phyloP scores from a whole-genome alignment of 176 grass and related monocot genomes.

The Paspalum vaginatum region DNA sequence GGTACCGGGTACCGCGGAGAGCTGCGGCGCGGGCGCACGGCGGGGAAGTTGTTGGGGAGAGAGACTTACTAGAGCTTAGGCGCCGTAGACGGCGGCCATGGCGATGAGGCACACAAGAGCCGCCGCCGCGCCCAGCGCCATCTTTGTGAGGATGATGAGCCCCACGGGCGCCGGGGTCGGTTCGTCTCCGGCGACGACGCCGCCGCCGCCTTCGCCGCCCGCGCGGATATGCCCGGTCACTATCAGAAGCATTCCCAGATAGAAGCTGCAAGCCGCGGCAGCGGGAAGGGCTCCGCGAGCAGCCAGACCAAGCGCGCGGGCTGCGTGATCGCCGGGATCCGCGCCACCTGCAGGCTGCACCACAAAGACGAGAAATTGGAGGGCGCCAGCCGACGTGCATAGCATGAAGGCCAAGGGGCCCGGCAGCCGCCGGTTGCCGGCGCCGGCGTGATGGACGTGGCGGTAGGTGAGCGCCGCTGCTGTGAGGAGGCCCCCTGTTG shows the following conservation, averaged over 20 bases:
- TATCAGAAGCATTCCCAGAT: background rate
- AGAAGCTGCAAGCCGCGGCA: background rate
- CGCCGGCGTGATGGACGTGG: background rate
- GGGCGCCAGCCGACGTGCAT: background rate
- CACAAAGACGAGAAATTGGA: background rate
- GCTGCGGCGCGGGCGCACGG: background rate
- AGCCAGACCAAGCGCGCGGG: background rate
- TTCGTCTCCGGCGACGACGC: no score
- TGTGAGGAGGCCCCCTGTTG: background rate
- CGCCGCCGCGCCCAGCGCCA: background rate
- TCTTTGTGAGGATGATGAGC: background rate
- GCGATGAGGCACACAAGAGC: background rate
- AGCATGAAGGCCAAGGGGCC: background rate
- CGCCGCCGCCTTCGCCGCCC: background rate
- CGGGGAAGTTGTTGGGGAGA: background rate
- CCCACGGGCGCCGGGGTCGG: background rate
- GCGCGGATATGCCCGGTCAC: background rate
- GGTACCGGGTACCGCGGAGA: no score
- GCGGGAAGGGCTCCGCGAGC: background rate
- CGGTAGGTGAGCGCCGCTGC: background rate
- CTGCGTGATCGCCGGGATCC: background rate
- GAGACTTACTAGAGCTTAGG: background rate
- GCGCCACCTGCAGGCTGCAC: background rate
- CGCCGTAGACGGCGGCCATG: background rate
- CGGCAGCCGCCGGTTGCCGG: background rate